Base-by-base conservation (phyloP, 1,284 basidiomycete genomes). In the Puccinia novopanici region DNA sequence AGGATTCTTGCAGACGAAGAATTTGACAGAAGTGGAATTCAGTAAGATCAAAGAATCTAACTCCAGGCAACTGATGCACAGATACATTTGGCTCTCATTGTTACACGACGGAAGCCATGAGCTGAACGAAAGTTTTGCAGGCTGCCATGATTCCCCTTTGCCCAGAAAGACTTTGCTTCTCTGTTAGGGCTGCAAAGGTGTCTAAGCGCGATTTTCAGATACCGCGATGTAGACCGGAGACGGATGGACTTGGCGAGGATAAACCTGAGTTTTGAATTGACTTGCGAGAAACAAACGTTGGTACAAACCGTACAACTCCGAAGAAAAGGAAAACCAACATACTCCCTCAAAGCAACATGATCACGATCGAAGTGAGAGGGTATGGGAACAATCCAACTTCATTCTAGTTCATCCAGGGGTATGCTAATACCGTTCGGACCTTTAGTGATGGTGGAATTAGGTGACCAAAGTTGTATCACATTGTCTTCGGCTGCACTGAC, bases 391-490 rank as follows among this genome's bases (percentile, higher is more conserved):
- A 61, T 8, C n/a, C 19, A 34, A 61, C 5, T 61, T 81, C 79
- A 83, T 81, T 83, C 82, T 57, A 83, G 74, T 52, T 83, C 82
- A 45, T 94, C 92, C 72, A 94, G 87, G 84, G 93, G 92, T 83
- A 89, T 90, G 83, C 91, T 91, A 80, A 92, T 91, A 57, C 93
- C 88, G 84, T 89, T 91, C 12, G 77, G 68, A 40, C 92, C 89
- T 82, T 91, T 91, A 81, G 93, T 93, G 48, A 94, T 90, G 6
- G 92, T 91, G 89, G 92, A 92, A 19, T 92, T 93, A 59, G 93
- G 93, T 84, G 92, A 91, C 93, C 93, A 94, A 6, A 93, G 89
- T 91, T 93, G 93, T 54, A 92, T 88, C 50, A 94, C 89, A 82
- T 94, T 94, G 85, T 94, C 93, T 85, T 94, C 93, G 0, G 92